Base-by-base conservation (phyloP, 148 eudicot species). In the Vaccinium darrowii region DNA sequence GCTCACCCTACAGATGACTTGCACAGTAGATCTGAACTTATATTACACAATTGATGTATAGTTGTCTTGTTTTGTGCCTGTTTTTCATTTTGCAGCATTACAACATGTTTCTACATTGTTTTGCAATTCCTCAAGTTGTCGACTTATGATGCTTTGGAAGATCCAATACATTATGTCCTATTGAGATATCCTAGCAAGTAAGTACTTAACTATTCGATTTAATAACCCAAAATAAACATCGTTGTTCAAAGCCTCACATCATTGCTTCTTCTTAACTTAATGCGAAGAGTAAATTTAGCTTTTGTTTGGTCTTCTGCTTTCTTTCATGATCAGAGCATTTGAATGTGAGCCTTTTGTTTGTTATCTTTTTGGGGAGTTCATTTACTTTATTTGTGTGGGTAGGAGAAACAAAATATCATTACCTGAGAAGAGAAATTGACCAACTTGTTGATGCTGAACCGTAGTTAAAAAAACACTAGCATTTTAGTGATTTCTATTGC, bases 21-120 rank as follows among this genome's bases (percentile, higher is more conserved):
- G 16, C 56, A n/a, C 0, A 21, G 18, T 77, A 36, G 39, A 73
- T 73, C n/a, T 73, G 9, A 50, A 73, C 25, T 5, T 39, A 47
- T 18, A 47, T 43, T 18, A 47, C 53, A 43, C 27, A 7, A 43
- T 76, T 18, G 18, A 43, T 43, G n/a, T 74, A 23, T 39, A 54
- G 16, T 30, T 81, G 53, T 18, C 74, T 36, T 75, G 78, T 53
- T 52, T 43, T 39, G 47, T 50, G 67, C 47, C 39, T 63, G 79
- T 49, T 87, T 84, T 81, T 18, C 53, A 76, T 77, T 76, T 36
- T 36, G 79, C 97, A 95, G 98, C 87, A 90, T 92, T 73, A 85
- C 95, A 53, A 92, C 98, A 23, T 95, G 97, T 76, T 63, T 86
- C 54, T 95, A 92, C 89, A 88, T 95, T 78, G 86, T 89, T 85